Conservation (phyloP, 2,329 filamentous ascomycete genomes). For the Paraconiothyrium brasiliense region DNA sequence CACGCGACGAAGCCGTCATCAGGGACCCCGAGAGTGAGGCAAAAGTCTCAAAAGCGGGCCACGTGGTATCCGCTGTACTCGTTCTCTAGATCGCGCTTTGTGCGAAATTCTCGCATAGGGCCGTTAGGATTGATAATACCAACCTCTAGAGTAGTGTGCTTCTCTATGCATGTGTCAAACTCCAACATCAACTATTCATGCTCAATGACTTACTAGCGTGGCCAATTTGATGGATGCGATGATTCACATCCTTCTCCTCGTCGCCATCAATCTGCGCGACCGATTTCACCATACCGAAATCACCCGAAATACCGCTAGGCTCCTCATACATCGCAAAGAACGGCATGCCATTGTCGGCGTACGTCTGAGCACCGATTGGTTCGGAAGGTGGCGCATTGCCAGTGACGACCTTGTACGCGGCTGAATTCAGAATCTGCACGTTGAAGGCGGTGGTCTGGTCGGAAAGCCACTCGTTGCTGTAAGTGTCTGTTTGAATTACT, state of each 20-base stretch:
- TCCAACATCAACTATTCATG: too few relatives aligned
- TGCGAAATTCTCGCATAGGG: neutral
- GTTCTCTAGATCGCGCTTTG: neutral
- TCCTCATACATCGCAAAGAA: slow-evolving; percentile 51
- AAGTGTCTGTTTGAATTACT: slow-evolving; percentile 44
- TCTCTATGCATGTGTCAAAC: neutral
- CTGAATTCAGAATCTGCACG: slow-evolving; percentile 53
- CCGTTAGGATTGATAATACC: neutral
- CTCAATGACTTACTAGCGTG: neutral
- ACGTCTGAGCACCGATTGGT: slow-evolving; percentile 48
- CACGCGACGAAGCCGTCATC: neutral
- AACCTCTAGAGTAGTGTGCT: neutral
- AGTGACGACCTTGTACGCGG: slow-evolving; percentile 48
- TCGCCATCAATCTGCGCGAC: slow-evolving; percentile 34
- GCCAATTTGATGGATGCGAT: neutral
- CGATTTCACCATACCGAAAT: slow-evolving; percentile 39
- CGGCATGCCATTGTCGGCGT: slow-evolving; percentile 45
- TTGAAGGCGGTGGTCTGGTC: slow-evolving; percentile 47
- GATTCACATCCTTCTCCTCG: slow-evolving; percentile 24
- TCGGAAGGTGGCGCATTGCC: slow-evolving; percentile 45
- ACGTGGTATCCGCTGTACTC: neutral
- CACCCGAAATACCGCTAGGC: slow-evolving; percentile 35
- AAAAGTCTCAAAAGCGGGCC: neutral
- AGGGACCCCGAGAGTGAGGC: neutral
- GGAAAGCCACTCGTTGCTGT: slow-evolving; percentile 19